Evolutionary conservation across 116 monocot genomes (phyloP).

Genomic region (Dioscorea cayenensis): DNA sequence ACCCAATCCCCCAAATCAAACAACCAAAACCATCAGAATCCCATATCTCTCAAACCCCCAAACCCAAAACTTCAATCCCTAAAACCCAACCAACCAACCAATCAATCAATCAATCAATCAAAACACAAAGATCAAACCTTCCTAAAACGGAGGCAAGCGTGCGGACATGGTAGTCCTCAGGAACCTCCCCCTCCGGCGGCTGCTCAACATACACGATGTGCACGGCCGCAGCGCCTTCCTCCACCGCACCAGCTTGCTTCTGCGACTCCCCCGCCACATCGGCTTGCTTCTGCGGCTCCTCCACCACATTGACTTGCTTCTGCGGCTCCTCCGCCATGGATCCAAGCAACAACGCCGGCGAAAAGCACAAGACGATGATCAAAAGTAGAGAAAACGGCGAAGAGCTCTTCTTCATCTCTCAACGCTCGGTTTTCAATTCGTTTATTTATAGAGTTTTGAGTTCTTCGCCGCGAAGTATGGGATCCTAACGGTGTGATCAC

Average conservation of each 20-base stretch:
- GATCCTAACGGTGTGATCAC: no score
- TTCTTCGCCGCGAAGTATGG: no score
- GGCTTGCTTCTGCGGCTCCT: not conserved
- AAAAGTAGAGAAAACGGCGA: not conserved
- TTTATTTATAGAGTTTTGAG: no score
- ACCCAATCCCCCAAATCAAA: not conserved
- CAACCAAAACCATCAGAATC: not conserved
- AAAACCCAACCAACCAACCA: no score
- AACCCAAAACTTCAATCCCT: not conserved
- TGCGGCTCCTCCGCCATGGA: constrained; percentile 1
- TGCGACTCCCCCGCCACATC: not conserved
- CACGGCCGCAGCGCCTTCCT: constrained; percentile 23
- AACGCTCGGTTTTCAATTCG: no score
- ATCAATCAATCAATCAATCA: no score
- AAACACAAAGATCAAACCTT: constrained; percentile 29
- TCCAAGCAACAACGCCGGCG: not conserved
- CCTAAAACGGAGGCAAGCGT: constrained; percentile 82
- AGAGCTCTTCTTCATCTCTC: not conserved
- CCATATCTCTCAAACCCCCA: not conserved
- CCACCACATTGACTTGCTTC: not conserved
- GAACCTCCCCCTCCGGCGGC: constrained; percentile 45
- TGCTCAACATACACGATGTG: constrained; percentile 71
- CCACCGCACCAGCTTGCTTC: not conserved
- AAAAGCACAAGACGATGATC: not conserved
- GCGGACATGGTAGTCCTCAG: constrained; percentile 72